Base-by-base conservation (phyloP, 2,329 filamentous ascomycete genomes). In the Sporothrix humicola region DNA sequence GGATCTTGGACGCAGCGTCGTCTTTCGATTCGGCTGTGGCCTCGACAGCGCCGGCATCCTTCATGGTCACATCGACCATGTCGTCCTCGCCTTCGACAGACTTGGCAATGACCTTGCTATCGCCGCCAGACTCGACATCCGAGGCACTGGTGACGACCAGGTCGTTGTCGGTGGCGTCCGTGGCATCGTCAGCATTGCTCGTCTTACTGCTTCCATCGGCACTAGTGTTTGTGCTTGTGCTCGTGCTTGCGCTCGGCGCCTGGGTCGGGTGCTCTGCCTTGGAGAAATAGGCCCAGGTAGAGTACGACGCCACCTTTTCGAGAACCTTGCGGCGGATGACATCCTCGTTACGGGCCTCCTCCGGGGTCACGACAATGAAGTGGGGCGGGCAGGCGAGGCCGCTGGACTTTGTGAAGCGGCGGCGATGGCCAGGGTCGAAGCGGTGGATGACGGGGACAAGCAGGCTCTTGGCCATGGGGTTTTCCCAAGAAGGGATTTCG, bases 21-120 rank as follows among this genome's bases (percentile, higher is more conserved):
- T 56, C n/a, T 9, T 31, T n/a, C 1, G 23, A 8, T n/a, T 71
- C 72, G 50, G 76, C 72, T 71, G 79, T 79, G 58, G 80, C 80
- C 31, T 77, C 76, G 73, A 86, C 48, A 10, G 44, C 84, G 17
- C 79, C 79, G 2, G 84, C 83, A 77, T 94, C 91, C 71, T 90
- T 90, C 91, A 98, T 95, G 0, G 92, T 93, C 17, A 99, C 91
- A 79, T 98, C 93, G 6, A 98, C 93, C 78, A 98, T 89, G 75
- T 93, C 93, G 75, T 98, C 95, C 80, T 98, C 95, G 10, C 94
- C 93, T 80, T 95, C 91, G 1, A 97, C 88, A 2, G 95, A 97
- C 42, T 89, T 88, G 61, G 93, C 91, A 73, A 91, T 88, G 65
- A 97, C 87, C 79, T 92, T 92, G 26, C 88, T 86, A 76, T 92